Evolutionary conservation across 2,329 filamentous ascomycete genomes (phyloP).

Genomic region (Verticillium albo-atrum): DNA sequence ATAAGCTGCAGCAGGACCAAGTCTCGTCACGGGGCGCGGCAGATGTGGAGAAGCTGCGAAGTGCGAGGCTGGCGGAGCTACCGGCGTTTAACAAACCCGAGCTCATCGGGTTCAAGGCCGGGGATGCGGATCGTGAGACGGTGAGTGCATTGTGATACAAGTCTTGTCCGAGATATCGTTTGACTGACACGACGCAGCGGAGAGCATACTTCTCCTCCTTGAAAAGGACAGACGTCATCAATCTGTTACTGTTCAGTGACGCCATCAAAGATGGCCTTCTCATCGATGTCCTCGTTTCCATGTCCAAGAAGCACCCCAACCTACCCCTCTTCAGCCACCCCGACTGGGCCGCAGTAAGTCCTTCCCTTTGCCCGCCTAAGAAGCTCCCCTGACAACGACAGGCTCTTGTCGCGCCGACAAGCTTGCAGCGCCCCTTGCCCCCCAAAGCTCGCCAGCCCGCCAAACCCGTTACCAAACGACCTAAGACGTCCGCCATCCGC

Average conservation of each 20-base stretch:
- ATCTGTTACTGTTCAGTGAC: constrained; percentile 35
- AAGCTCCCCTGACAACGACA: not conserved
- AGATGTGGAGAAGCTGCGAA: constrained; percentile 22
- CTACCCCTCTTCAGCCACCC: constrained; percentile 37
- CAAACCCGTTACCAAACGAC: constrained; percentile 18
- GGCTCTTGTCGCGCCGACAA: not conserved
- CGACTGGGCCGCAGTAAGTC: constrained; percentile 27
- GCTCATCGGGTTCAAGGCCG: constrained; percentile 32
- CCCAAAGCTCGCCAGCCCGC: not conserved
- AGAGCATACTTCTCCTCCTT: constrained; percentile 33
- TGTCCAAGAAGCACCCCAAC: constrained; percentile 36
- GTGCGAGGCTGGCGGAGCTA: constrained; percentile 25
- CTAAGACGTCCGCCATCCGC: constrained; percentile 25
- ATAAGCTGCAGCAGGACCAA: not conserved
- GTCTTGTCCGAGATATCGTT: not conserved
- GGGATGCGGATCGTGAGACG: constrained; percentile 24
- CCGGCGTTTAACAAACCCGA: constrained; percentile 29
- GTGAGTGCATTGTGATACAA: constrained; percentile 20
- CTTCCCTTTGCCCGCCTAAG: not conserved
- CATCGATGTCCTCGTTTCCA: constrained; percentile 34
- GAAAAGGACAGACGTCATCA: constrained; percentile 31
- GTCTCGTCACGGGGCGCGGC: constrained; percentile 2
- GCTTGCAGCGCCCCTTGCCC: not conserved
- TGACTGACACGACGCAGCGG: constrained; percentile 19
- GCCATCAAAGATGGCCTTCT: constrained; percentile 35